Percentiles rank a stretch among this genome's conserved stretches.
phyloP scores from a whole-genome alignment of 2,329 filamentous ascomycete genomes.

The Penicillium concentricum region DNA sequence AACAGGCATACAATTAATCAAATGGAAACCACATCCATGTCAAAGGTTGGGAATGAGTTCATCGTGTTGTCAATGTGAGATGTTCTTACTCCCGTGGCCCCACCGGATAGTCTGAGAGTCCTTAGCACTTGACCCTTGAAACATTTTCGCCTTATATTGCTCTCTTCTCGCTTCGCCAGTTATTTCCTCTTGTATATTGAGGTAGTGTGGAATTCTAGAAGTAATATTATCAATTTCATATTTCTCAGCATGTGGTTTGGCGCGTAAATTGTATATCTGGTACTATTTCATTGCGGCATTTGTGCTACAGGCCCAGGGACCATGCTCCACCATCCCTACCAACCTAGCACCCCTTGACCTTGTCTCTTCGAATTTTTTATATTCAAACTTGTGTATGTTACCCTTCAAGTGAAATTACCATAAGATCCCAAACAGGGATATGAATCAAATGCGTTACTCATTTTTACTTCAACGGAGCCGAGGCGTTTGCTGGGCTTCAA shows the following conservation, averaged over 20 bases:
- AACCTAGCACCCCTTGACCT: background rate
- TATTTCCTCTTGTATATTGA: background rate
- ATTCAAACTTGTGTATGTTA: background rate
- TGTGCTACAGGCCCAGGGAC: constrained; percentile 5
- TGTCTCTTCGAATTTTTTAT: background rate
- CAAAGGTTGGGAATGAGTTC: background rate
- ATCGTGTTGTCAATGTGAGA: background rate
- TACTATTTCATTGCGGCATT: background rate
- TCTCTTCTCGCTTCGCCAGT: background rate
- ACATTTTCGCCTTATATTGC: no score
- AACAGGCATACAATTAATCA: background rate
- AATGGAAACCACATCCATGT: background rate
- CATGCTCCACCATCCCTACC: background rate
- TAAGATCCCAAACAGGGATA: background rate
- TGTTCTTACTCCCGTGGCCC: background rate
- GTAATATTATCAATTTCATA: background rate
- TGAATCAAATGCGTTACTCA: background rate
- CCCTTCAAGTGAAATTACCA: background rate
- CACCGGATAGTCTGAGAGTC: background rate
- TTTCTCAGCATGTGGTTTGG: background rate
- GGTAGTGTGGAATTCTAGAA: background rate
- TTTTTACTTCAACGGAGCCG: background rate
- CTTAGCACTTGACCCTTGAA: background rate
- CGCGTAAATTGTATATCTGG: background rate
- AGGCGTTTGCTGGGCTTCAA: background rate